These are phyloP conservation scores for Flaveria brownii DNA, from an alignment of 129 eudicot species.

Conservation along the genomic window DNA sequence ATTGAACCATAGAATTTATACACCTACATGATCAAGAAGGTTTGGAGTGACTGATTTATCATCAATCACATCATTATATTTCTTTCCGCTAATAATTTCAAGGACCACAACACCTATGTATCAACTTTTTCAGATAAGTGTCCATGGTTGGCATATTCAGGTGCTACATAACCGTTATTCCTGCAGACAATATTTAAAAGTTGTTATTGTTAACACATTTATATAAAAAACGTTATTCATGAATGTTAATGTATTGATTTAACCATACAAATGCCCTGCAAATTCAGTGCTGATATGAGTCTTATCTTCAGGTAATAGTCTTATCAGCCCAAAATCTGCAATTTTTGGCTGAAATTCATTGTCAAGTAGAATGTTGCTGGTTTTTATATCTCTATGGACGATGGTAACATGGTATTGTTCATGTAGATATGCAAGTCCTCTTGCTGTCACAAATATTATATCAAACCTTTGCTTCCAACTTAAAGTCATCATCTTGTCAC, in stretches of 20 bases:
- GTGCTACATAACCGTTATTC: slow-evolving; percentile 64
- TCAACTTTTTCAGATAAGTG: slow-evolving; percentile 73
- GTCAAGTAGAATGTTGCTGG: slow-evolving; percentile 68
- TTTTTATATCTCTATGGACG: slow-evolving; percentile 74
- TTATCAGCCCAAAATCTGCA: slow-evolving; percentile 72
- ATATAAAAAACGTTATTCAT: not conserved
- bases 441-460: slow-evolving; percentile 60
- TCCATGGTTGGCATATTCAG: slow-evolving; percentile 72
- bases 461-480: slow-evolving; percentile 62
- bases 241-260: not conserved
- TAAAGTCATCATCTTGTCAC: slow-evolving; percentile 45
- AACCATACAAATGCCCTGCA: slow-evolving; percentile 63
- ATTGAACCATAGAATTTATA: not conserved
- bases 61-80: slow-evolving; percentile 23
- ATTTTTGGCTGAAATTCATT: slow-evolving; percentile 60
- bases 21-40: slow-evolving; percentile 62
- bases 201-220: not conserved
- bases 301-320: slow-evolving; percentile 63
- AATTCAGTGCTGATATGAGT: slow-evolving; percentile 65
- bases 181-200: not conserved
- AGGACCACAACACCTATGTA: slow-evolving; percentile 69
- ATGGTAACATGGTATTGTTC: slow-evolving; percentile 72
- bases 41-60: slow-evolving; percentile 38
- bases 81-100: slow-evolving; percentile 70
- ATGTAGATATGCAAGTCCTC: slow-evolving; percentile 80